Percentiles rank a stretch among this genome's conserved stretches.
Evolutionary conservation across 192 early-diverging fungal species (phyloP).

Genomic region (Coemansia sp.): DNA sequence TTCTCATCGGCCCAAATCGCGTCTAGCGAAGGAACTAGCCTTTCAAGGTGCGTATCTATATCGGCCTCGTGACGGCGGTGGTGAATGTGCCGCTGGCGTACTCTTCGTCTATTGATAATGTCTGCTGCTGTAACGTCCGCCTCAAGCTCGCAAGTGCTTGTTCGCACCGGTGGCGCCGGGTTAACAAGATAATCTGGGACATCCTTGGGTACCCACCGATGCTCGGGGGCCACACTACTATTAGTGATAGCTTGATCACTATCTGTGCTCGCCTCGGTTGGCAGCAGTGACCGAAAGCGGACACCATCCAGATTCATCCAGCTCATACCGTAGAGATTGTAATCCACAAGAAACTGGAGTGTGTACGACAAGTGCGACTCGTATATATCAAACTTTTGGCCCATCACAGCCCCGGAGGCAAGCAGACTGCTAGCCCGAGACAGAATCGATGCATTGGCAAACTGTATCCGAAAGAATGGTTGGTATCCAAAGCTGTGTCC

Average conservation of each 20-base stretch:
- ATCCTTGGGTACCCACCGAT: slow-evolving; percentile 33
- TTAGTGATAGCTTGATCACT: slow-evolving; percentile 2
- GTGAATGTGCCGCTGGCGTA: slow-evolving; percentile 56
- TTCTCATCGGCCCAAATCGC: slow-evolving; percentile 65
- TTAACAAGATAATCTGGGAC: slow-evolving; percentile 39
- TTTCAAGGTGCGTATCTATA: slow-evolving; percentile 17
- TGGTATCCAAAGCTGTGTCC: slow-evolving; percentile 71
- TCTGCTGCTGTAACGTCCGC: slow-evolving; percentile 60
- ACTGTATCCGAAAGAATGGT: slow-evolving; percentile 74
- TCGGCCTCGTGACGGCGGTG: slow-evolving; percentile 35
- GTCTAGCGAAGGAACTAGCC: slow-evolving; percentile 61
- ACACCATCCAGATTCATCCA: slow-evolving; percentile 59
- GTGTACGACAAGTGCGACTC: slow-evolving; percentile 81
- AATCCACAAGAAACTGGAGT: slow-evolving; percentile 84
- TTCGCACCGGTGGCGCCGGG: slow-evolving; percentile 43
- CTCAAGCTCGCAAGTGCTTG: slow-evolving; percentile 73
- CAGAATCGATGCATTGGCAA: slow-evolving; percentile 61
- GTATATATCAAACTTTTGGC: slow-evolving; percentile 63
- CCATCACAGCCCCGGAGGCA: slow-evolving; percentile 70
- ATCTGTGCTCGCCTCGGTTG: neutral
- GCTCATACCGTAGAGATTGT: slow-evolving; percentile 85
- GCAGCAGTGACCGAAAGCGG: slow-evolving; percentile 40
- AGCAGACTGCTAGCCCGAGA: slow-evolving; percentile 64
- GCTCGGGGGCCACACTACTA: slow-evolving; percentile 3
- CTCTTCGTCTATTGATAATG: slow-evolving; percentile 62